Base-by-base conservation (phyloP, 768 basidiomycete genomes). In the Mycena latifolia region DNA sequence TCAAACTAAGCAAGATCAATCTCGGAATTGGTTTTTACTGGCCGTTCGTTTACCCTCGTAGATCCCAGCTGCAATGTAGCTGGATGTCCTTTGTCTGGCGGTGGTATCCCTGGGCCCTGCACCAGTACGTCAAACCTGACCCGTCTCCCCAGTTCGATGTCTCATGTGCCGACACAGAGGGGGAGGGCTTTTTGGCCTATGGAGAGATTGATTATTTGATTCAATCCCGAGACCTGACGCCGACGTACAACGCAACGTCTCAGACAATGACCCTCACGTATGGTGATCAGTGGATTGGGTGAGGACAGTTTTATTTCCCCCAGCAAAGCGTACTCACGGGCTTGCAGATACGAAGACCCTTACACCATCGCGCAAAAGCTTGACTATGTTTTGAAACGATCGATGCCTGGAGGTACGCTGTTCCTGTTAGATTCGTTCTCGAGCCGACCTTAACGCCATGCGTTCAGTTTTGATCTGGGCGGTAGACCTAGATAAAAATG, bases 1-100 rank as follows among this genome's bases (percentile, higher is more conserved):
- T 25, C n/a, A n/a, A n/a, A n/a, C n/a, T n/a, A n/a, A n/a, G n/a
- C n/a, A 61, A 61, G 59, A 61, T 61, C 59, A 61, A 61, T 28
- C 48, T 61, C 14, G 59, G 59, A 8, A 61, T 61, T n/a, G 59
- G 59, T 20, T 61, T 61, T 29, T 61, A 61, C n/a, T 31, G 59
- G 59, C 6, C 59, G 59, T 20, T 51, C 59, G 28, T 61, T 61
- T 31, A 48, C 59, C 41, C 59, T 61, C 46, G 59, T 29, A 22
- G 47, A 61, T 51, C 59, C 47, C 10, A 25, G 33, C 14, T 61
- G 59, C 22, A 61, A n/a, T n/a, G n/a, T n/a, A n/a, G n/a, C n/a
- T n/a, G n/a, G n/a, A n/a, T n/a, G n/a, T n/a, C n/a, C n/a, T n/a
- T n/a, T n/a, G n/a, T n/a, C n/a, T n/a, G n/a, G n/a, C n/a, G n/a